Base-by-base conservation (phyloP, 176 grass and related monocot genomes). In the Oryza punctata region DNA sequence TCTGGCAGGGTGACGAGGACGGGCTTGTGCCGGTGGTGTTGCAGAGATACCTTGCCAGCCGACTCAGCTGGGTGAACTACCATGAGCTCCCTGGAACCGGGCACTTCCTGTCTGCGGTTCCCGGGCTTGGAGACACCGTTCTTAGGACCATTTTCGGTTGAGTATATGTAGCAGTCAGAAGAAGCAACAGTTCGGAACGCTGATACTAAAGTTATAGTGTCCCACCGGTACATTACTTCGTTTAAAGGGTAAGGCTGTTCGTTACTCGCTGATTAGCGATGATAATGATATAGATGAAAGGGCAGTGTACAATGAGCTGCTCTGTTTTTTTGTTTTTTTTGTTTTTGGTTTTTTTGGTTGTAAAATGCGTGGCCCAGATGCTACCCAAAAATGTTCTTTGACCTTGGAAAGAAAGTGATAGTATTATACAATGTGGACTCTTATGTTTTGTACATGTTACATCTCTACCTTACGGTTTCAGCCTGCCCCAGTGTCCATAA, bases 1-100 rank as follows among this genome's bases (percentile, higher is more conserved):
- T 95, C 19, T 95, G 90, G 90, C 93, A 95, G 52, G 93, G 93
- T 37, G 93, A 95, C 40, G 90, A 95, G 83, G 93, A 95, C 57
- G 93, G 93, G 8, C 81, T 92, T 3, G 90, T 95, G 50, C 93
- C 90, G 1, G 87, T 95, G 26, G 64, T 79, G 24, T 14, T 95
- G 69, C 93, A 95, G 84, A 75, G 90, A 19, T 27, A 95, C 80
- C 73, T 95, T 7, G 78, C 73, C 72, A 10, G 80, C 61, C 76
- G 41, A 0, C 81, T 95, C 63, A 82, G 72, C 72, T 95, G 93
- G 93, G 35, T 90, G 18, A 82, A 90, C 45, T 95, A 95, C 85
- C 93, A 95, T 1, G 93, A 95, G 66, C 88, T 95, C 25, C 37
- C 88, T 0, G 70, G 49, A 14, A 90, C 90, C 13, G 93, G 93